phyloP scores from a whole-genome alignment of 164 flowering plant species.

The Kingdonia uniflora region DNA sequence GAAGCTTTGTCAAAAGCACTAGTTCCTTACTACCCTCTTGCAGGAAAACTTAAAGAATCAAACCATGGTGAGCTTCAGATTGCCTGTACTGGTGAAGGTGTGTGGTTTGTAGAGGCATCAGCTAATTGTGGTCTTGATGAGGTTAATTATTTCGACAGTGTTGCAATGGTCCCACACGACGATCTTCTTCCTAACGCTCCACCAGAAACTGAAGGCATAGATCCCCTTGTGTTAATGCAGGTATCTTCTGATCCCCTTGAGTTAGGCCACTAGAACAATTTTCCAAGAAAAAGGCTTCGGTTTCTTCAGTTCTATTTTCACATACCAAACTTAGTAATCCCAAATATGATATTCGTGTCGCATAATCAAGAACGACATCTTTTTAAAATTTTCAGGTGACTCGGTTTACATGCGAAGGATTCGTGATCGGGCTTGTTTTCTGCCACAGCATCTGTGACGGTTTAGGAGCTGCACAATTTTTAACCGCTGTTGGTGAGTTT shows the following conservation, averaged over 20 bases:
- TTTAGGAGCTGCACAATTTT: slow-evolving; percentile 60
- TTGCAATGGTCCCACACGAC: slow-evolving; percentile 19
- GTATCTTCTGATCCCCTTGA: slow-evolving; percentile 11
- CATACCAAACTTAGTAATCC: too few species aligned
- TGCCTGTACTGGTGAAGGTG: slow-evolving; percentile 42
- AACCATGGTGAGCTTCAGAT: slow-evolving; percentile 22
- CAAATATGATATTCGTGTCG: too few species aligned
- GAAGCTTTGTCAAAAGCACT: slow-evolving; percentile 47
- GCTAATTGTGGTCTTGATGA: slow-evolving; percentile 31
- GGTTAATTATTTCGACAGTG: slow-evolving; percentile 29
- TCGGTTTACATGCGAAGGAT: slow-evolving; percentile 45
- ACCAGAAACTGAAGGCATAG: slow-evolving; percentile 12
- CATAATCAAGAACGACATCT: too few species aligned
- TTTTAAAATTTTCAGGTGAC: slow-evolving; percentile 31
- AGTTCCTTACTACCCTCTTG: slow-evolving; percentile 64
- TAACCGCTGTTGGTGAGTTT: slow-evolving; percentile 49
- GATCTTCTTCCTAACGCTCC: slow-evolving; percentile 38
- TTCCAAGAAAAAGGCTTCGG: too few species aligned
- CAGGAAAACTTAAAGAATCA: slow-evolving; percentile 35
- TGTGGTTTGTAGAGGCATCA: slow-evolving; percentile 50
- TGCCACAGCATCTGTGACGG: slow-evolving; percentile 67
- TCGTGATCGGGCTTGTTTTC: slow-evolving; percentile 50
- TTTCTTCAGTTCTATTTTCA: too few species aligned
- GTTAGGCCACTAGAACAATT: too few species aligned
- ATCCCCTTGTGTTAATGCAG: slow-evolving; percentile 58